Evolutionary conservation across 768 basidiomycete species (phyloP), one percentile per base, ranked within the genome.

Genomic region (Bullera alba): DNA sequence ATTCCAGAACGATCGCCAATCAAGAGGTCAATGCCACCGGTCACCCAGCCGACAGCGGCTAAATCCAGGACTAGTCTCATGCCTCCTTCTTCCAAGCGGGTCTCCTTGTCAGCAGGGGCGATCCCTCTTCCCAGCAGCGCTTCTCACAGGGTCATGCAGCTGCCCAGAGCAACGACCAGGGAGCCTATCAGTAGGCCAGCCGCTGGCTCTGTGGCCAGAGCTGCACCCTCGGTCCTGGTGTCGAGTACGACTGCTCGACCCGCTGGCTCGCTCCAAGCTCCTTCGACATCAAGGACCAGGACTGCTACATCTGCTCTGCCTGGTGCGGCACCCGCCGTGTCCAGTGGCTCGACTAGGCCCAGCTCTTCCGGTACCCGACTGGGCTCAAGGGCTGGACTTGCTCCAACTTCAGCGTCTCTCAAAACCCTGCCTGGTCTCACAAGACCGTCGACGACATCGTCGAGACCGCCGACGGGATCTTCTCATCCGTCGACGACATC

Each of bases 21-120:
- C 12, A 22, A 14, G 19, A 10, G 21, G 21, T 14, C 38, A 12
- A 19, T 22, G 8, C 38, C 12, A 10, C 10, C 10, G 10, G 29
- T 34, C 16, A 29, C 46, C 4, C 4, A 8, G 16, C 32, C 47
- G 12, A 2, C 43, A 36, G n/a, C 30, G 23, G 32, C 26, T 17
- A 25, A 28, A 28, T 4, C 35, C 21, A n/a, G 46, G 8, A 1
- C 27, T 16, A 30, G 25, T n/a, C 3, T 41, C 12, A 16, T 42
- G 4, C 23, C 42, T 2, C 12, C 22, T n/a, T 23, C 38, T 7
- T 49, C 54, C n/a, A 39, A 34, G 17, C 51, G 58, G 19, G 51
- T 63, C 35, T 63, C 64, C n/a, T 44, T 66, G 0, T 63, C 61
- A 7, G 46, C 54, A 12, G 61, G 64, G 14, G 52, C 56, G 4